Evolutionary conservation across 1,139 yeast species (phyloP).

Genomic region (Candida sojae): DNA sequence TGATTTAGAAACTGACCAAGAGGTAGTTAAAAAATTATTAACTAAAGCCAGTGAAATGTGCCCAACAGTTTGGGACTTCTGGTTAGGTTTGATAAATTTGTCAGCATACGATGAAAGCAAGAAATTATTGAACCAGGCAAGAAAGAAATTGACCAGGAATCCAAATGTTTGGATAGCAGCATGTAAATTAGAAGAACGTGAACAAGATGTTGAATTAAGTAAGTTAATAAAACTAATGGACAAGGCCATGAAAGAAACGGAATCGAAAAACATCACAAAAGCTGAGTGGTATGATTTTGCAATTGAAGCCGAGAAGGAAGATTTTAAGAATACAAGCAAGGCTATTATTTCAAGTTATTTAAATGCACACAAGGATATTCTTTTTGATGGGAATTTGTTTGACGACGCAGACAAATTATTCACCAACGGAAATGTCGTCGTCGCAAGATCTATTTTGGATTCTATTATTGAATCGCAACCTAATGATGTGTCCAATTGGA

Average conservation of each 20-base stretch:
- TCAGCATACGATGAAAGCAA: slow-evolving; percentile 53
- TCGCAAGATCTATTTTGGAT: slow-evolving; percentile 51
- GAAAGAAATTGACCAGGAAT: slow-evolving; percentile 53
- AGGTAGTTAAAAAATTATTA: slow-evolving; percentile 56
- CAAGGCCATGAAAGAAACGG: slow-evolving; percentile 51
- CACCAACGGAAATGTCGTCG: slow-evolving; percentile 25
- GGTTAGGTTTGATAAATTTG: slow-evolving; percentile 53
- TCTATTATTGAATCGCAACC: slow-evolving; percentile 52
- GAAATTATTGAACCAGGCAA: slow-evolving; percentile 56
- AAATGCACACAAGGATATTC: slow-evolving; percentile 1
- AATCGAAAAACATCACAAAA: neutral
- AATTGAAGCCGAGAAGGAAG: slow-evolving; percentile 35
- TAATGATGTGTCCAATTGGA: slow-evolving; percentile 56
- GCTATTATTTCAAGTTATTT: slow-evolving; percentile 35
- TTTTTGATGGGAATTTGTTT: neutral
- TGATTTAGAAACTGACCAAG: slow-evolving; percentile 48
- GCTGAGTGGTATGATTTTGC: slow-evolving; percentile 50
- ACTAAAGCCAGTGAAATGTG: slow-evolving; percentile 69
- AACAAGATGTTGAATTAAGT: slow-evolving; percentile 29
- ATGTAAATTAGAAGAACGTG: slow-evolving; percentile 67
- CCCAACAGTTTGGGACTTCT: slow-evolving; percentile 64
- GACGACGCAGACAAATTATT: slow-evolving; percentile 41
- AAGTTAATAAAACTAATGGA: slow-evolving; percentile 46
- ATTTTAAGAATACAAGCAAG: slow-evolving; percentile 34
- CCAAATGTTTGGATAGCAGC: slow-evolving; percentile 72